Conservation (phyloP, 768 basidiomycete genomes). For the Chiua virens region DNA sequence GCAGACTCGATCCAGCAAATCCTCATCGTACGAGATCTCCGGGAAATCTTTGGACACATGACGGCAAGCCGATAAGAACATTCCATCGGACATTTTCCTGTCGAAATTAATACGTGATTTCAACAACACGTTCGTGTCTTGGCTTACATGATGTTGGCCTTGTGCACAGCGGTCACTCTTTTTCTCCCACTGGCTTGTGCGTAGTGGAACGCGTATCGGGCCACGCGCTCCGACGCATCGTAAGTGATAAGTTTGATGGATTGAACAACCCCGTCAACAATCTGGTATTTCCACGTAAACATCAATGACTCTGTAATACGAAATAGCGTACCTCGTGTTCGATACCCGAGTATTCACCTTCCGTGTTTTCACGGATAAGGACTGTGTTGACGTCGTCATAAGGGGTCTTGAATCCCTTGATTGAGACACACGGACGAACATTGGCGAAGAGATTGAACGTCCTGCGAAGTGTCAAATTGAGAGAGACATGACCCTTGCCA, state of each 20-base stretch:
- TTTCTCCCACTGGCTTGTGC: slow-evolving; percentile 85
- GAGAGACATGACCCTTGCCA: slow-evolving; percentile 97
- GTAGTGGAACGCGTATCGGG: slow-evolving; percentile 97
- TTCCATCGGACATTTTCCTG: slow-evolving; percentile 99
- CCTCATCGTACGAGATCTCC: slow-evolving; percentile 91
- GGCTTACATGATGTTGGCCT: slow-evolving; percentile 96
- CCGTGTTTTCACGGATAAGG: slow-evolving; percentile 98
- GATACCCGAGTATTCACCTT: slow-evolving; percentile 99
- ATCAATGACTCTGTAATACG: background rate
- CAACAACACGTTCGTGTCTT: background rate
- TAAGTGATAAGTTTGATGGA: slow-evolving; percentile 99
- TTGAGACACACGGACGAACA: slow-evolving; percentile 94
- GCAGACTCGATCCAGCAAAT: slow-evolving; percentile 95
- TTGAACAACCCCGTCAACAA: slow-evolving; percentile 97
- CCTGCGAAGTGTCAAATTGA: slow-evolving; percentile 94
- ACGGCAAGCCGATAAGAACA: slow-evolving; percentile 98
- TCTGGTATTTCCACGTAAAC: slow-evolving; percentile 41
- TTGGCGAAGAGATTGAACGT: slow-evolving; percentile 99
- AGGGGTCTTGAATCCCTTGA: slow-evolving; percentile 96
- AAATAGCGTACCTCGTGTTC: slow-evolving; percentile 82
- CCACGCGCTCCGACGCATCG: slow-evolving; percentile 98
- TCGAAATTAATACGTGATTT: slow-evolving; percentile 13
- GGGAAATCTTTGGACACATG: slow-evolving; percentile 96
- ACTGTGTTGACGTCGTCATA: slow-evolving; percentile 99
- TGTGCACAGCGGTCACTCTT: slow-evolving; percentile 97